Evolutionary conservation across 202 grass and related monocot species (phyloP), one percentile per base, ranked within the genome.

Genomic region (Zoysia matrella): DNA sequence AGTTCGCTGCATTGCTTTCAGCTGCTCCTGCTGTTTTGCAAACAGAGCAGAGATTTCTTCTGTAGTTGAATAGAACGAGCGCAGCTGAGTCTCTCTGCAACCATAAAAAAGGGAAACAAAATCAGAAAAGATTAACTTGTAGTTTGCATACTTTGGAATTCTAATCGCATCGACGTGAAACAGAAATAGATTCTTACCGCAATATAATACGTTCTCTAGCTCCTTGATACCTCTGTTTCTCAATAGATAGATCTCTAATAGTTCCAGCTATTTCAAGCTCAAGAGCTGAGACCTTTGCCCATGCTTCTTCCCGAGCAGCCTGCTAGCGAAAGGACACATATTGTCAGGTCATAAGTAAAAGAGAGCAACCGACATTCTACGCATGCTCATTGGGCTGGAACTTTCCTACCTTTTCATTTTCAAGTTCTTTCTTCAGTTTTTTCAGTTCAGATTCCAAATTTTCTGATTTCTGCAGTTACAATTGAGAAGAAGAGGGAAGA

Each of bases 1-100:
- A 83, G 96, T 94, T 82, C 73, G 95, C 80, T 99, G 93, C 96
- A 99, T 96, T 57, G 96, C 96, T 84, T 96, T 99, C 60, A 99
- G 87, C 68, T 99, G 96, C 75, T 99, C 93, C 86, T 99, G 96
- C 67, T 99, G 96, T 87, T 93, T 94, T 6, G 83, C 78, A 85
- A 96, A 96, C 72, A 99, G 77, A 80, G 93, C 53, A 76, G 93
- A 92, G 6, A 96, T 99, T 85, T 94, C 93, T 86, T 99, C 96
- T 8, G 96, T 99, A 52, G 93, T 99, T 55, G 96, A 92, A 88
- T 99, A 99, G 78, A 99, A 99, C 51, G 96, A 72, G 53, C 93
- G 92, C 53, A 99, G 82, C 73, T 99, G 96, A 76, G 93, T 99
- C 86, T 99, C 96, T 72, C 96, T 99, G 83, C 54, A 75, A 62